Conservation (phyloP, 2,329 filamentous ascomycete species). For the Tolypocladium nubicola region DNA sequence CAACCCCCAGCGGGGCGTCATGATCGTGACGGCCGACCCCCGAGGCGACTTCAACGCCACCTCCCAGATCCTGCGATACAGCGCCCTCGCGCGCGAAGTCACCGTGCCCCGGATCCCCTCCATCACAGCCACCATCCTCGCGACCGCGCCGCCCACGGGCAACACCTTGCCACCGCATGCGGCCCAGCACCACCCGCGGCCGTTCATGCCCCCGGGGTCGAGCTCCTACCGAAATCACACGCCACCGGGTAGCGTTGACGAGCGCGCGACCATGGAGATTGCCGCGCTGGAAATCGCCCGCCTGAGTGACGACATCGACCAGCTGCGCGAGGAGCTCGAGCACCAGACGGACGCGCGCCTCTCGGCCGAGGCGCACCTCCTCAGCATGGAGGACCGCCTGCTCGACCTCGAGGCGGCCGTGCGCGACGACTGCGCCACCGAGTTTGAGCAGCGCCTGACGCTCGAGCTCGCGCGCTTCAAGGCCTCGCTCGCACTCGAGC, state of each 20-base stretch:
- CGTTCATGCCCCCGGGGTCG: slow-evolving; percentile 29
- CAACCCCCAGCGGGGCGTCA: slow-evolving; percentile 77
- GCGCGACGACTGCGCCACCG: slow-evolving; percentile 76
- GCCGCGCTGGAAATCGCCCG: slow-evolving; percentile 72
- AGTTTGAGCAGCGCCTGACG: slow-evolving; percentile 71
- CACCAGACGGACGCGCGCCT: slow-evolving; percentile 60
- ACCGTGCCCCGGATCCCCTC: slow-evolving; percentile 84
- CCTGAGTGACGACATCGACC: slow-evolving; percentile 62
- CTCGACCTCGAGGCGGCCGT: slow-evolving; percentile 69
- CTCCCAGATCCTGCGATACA: slow-evolving; percentile 90
- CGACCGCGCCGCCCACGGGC: slow-evolving; percentile 17
- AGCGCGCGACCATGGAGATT: slow-evolving; percentile 67
- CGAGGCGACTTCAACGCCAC: slow-evolving; percentile 93
- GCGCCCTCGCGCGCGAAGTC: slow-evolving; percentile 82
- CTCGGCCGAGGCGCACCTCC: slow-evolving; percentile 63
- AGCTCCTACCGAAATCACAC: slow-evolving; percentile 27
- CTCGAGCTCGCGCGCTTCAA: slow-evolving; percentile 76
- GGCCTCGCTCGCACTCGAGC: slow-evolving; percentile 64
- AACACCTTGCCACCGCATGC: slow-evolving; percentile 19
- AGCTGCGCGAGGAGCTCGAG: slow-evolving; percentile 57
- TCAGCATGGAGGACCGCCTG: slow-evolving; percentile 56
- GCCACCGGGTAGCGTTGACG: slow-evolving; percentile 29
- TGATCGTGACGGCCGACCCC: slow-evolving; percentile 94
- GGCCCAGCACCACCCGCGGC: slow-evolving; percentile 22
- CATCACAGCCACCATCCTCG: slow-evolving; percentile 60